These are phyloP conservation scores for Colletotrichum sp. DNA, from an alignment of 2,329 filamentous ascomycete genomes.

Conservation along the genomic window DNA sequence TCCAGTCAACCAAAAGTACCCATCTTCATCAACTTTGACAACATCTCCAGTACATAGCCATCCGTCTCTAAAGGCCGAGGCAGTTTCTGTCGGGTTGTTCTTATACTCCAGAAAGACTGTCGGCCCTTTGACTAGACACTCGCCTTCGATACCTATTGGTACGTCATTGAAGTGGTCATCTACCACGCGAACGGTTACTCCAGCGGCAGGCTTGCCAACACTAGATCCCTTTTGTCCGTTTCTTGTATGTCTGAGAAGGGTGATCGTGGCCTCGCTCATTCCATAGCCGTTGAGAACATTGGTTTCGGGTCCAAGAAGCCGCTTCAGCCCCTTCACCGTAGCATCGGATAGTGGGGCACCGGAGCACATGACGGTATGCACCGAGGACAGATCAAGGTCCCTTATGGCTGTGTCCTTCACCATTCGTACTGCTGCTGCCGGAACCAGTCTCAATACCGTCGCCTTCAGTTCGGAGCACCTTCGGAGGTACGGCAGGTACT, in stretches of 20 bases:
- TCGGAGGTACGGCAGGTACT: conserved; percentile 22
- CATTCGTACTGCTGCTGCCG: conserved; percentile 25
- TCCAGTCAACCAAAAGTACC: conserved; percentile 34
- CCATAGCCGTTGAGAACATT: conserved; percentile 28
- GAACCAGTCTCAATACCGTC: conserved; percentile 26
- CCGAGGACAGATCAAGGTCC: not conserved
- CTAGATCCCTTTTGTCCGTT: conserved; percentile 16
- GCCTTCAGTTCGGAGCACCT: conserved; percentile 25
- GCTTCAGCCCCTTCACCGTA: conserved; percentile 17
- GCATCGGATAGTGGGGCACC: conserved; percentile 18
- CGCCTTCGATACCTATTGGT: not conserved
- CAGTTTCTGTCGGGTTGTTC: not conserved
- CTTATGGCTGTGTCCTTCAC: conserved; percentile 23
- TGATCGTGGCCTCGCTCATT: conserved; percentile 28
- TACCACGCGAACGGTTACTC: not conserved
- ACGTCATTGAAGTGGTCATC: not conserved
- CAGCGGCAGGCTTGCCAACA: not conserved
- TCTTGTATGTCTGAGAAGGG: conserved; percentile 23
- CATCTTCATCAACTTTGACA: conserved; percentile 29
- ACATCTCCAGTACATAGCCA: conserved; percentile 37
- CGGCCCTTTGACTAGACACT: not conserved
- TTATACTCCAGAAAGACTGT: not conserved
- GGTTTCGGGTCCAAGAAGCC: conserved; percentile 13
- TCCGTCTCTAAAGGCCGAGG: conserved; percentile 27
- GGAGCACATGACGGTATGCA: not conserved